Evolutionary conservation across 2,329 filamentous ascomycete species (phyloP).

Genomic region (Endocalyx cinctus): DNA sequence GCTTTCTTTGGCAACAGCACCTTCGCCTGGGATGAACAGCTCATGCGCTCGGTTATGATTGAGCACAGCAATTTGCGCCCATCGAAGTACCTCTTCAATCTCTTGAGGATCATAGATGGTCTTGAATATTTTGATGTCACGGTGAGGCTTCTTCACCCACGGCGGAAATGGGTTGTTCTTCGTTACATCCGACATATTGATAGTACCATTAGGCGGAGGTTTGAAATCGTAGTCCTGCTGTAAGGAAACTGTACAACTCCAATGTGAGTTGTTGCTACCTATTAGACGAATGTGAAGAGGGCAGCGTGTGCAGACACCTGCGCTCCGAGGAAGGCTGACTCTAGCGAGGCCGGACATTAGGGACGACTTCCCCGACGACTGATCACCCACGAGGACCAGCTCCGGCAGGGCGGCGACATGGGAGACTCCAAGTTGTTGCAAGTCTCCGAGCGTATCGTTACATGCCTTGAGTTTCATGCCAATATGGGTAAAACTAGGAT

Average conservation of each 20-base stretch:
- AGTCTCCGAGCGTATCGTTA: constrained; percentile 61
- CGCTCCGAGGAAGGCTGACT: constrained; percentile 54
- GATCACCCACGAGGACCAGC: constrained; percentile 79
- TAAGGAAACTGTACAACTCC: constrained; percentile 65
- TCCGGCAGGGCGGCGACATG: constrained; percentile 69
- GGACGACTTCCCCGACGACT: constrained; percentile 77
- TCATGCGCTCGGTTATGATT: constrained; percentile 56
- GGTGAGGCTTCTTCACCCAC: constrained; percentile 51
- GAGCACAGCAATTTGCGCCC: constrained; percentile 73
- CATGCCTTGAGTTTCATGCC: constrained; percentile 60
- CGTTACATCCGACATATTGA: constrained; percentile 44
- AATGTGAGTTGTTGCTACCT: constrained; percentile 47
- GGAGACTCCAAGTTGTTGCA: constrained; percentile 69
- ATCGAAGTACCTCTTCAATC: constrained; percentile 64
- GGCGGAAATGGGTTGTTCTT: constrained; percentile 55
- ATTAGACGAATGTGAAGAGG: constrained; percentile 75
- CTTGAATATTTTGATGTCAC: constrained; percentile 55
- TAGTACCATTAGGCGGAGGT: constrained; percentile 31
- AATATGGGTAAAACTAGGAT: constrained; percentile 46
- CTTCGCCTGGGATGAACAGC: constrained; percentile 50
- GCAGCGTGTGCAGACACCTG: constrained; percentile 64
- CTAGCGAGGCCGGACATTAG: constrained; percentile 44
- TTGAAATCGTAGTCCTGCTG: constrained; percentile 59
- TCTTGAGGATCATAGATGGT: constrained; percentile 55
- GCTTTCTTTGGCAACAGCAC: constrained; percentile 33